A percentile compares a stretch with the other conserved stretches of the same genome.
Evolutionary conservation across 148 eudicot genomes (phyloP).

Genomic region (Rheum nobile): DNA sequence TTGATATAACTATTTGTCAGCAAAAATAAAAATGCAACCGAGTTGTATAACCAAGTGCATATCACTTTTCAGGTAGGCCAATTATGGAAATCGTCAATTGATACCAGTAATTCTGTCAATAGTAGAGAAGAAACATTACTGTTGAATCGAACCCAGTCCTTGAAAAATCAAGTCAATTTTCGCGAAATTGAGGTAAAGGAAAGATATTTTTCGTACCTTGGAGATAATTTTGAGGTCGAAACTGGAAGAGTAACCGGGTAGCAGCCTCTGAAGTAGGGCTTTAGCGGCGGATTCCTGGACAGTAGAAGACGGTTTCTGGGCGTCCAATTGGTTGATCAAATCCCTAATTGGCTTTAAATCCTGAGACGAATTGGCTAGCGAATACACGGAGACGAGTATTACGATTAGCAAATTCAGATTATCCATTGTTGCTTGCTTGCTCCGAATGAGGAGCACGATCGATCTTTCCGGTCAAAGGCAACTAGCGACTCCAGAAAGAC

Average conservation of each 20-base stretch:
- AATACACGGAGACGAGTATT: constrained; percentile 14
- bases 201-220: constrained; percentile 26
- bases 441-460: neutral
- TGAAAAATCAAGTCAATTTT: neutral
- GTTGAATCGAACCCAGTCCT: no score
- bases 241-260: constrained; percentile 60
- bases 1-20: neutral
- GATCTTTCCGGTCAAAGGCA: neutral
- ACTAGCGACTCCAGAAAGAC: neutral
- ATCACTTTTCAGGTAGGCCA: neutral
- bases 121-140: neutral
- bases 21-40: neutral
- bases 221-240: constrained; percentile 56
- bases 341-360: constrained; percentile 28
- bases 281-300: constrained; percentile 58
- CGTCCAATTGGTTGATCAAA: constrained; percentile 37
- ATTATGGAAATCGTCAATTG: neutral
- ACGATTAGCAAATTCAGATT: constrained; percentile 12
- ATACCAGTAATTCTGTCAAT: neutral
- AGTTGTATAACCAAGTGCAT: neutral
- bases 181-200: neutral
- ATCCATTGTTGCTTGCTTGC: neutral
- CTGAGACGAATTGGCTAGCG: constrained; percentile 15
- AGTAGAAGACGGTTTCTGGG: constrained; percentile 31
- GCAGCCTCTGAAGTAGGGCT: constrained; percentile 58